Percentiles rank a stretch among this genome's conserved stretches.
These are phyloP conservation scores for Sonneratia caseolaris DNA, from an alignment of 345 rosid genomes.

Conservation along the genomic window DNA sequence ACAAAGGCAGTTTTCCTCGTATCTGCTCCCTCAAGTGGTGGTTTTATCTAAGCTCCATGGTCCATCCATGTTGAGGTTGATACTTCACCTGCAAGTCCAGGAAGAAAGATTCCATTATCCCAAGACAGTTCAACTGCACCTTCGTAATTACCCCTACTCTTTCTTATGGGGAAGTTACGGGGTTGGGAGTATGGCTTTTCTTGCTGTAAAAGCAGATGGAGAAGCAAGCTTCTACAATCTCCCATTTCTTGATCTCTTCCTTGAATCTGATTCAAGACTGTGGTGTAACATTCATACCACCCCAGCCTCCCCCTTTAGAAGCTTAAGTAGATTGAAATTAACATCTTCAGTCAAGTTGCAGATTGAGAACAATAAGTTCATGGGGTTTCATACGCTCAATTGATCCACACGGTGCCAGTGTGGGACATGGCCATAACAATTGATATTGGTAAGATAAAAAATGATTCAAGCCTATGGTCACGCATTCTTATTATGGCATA, in stretches of 20 bases:
- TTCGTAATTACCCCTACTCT: neutral
- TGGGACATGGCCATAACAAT: neutral
- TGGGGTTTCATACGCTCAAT: too few relatives aligned
- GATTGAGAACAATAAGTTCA: too few relatives aligned
- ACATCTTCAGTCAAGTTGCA: neutral
- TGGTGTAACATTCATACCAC: too few relatives aligned
- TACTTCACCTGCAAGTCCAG: conserved; percentile 27
- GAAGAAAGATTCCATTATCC: neutral
- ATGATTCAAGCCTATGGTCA: neutral
- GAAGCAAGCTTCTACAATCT: conserved; percentile 29
- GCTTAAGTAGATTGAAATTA: conserved; percentile 8
- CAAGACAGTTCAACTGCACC: neutral
- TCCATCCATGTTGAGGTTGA: conserved; percentile 30
- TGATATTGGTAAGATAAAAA: neutral
- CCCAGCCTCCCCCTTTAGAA: conserved; percentile 16
- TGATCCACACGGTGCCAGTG: too few relatives aligned
- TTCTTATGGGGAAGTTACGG: conserved; percentile 36
- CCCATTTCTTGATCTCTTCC: too few relatives aligned
- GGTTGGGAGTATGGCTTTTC: conserved; percentile 43
- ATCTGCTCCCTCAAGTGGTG: conserved; percentile 54
- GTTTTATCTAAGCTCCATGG: conserved; percentile 31
- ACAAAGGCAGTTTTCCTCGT: conserved; percentile 37
- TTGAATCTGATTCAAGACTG: too few relatives aligned
- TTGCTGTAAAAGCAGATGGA: conserved; percentile 29
- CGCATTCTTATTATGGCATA: neutral